Conservation (phyloP, 2,329 filamentous ascomycete species). For the Trichoderma sp. region DNA sequence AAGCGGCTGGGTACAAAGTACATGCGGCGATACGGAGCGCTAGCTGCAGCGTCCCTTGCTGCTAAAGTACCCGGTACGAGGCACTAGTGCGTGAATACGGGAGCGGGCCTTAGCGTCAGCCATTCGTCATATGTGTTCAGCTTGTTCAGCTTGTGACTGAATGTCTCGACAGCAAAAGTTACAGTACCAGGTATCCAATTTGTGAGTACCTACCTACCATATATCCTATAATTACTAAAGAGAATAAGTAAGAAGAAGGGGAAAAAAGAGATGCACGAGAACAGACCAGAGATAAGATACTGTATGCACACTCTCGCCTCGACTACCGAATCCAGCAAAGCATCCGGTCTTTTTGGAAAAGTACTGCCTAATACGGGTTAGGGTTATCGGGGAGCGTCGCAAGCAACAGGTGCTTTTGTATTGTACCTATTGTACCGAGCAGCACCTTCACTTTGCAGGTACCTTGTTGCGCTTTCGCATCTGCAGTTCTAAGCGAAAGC, state of each 20-base stretch:
- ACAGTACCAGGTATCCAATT: background rate
- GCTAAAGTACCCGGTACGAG: background rate
- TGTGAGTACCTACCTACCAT: background rate
- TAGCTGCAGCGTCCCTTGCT: background rate
- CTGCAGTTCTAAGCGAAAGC: background rate
- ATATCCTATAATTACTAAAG: background rate
- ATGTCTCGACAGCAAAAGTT: background rate
- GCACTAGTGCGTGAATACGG: background rate
- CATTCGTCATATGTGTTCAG: slow-evolving; percentile 1
- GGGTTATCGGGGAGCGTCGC: slow-evolving; percentile 1
- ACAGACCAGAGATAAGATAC: background rate
- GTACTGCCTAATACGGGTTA: slow-evolving; percentile 7
- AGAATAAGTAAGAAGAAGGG: background rate
- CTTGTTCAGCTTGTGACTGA: background rate
- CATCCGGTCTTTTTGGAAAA: background rate
- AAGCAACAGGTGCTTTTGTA: background rate
- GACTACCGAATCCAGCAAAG: background rate
- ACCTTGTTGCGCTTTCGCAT: background rate
- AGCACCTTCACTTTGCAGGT: background rate
- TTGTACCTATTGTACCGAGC: background rate
- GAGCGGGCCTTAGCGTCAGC: slow-evolving; percentile 7
- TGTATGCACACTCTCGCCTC: background rate
- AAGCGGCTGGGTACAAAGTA: background rate
- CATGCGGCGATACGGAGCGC: background rate
- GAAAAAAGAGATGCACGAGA: background rate